phyloP scores from a whole-genome alignment of 2,329 filamentous ascomycete species.

The Trichophyton simii region DNA sequence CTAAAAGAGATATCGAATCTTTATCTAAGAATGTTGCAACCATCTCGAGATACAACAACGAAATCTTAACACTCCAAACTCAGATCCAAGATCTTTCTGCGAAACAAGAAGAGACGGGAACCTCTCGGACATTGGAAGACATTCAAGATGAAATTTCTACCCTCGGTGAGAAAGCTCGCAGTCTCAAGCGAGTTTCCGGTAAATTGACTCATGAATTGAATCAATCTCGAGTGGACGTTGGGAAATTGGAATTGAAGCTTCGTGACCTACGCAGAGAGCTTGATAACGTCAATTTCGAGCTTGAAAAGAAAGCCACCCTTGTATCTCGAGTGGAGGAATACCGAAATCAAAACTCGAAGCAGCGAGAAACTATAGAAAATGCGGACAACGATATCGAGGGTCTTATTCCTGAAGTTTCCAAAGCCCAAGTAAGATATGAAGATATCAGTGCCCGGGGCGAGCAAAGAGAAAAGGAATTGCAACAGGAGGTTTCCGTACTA shows the following conservation, averaged over 20 bases:
- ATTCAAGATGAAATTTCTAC: constrained; percentile 64
- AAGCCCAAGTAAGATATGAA: constrained; percentile 63
- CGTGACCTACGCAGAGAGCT: constrained; percentile 65
- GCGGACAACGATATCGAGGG: constrained; percentile 60
- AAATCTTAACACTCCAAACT: constrained; percentile 56
- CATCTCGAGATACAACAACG: constrained; percentile 59
- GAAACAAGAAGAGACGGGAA: constrained; percentile 57
- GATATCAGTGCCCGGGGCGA: constrained; percentile 62
- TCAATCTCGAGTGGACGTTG: constrained; percentile 54
- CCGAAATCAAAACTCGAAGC: constrained; percentile 53
- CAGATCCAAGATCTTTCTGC: constrained; percentile 64
- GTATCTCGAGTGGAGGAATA: constrained; percentile 59
- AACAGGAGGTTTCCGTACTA: constrained; percentile 57
- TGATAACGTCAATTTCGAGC: constrained; percentile 54
- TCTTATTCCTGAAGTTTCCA: constrained; percentile 63
- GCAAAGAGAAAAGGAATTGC: constrained; percentile 58
- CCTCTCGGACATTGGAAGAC: constrained; percentile 62
- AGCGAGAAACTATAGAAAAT: constrained; percentile 55
- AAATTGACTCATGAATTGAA: constrained; percentile 61
- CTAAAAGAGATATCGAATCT: constrained; percentile 60
- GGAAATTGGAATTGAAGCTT: constrained; percentile 60
- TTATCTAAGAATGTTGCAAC: constrained; percentile 63
- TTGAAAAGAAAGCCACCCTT: constrained; percentile 69
- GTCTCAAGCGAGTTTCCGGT: constrained; percentile 49
- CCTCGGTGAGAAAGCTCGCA: constrained; percentile 54